These are phyloP conservation scores for Phytophthora aleatoria DNA, from an alignment of 352 stramenopile species.

Conservation along the genomic window DNA sequence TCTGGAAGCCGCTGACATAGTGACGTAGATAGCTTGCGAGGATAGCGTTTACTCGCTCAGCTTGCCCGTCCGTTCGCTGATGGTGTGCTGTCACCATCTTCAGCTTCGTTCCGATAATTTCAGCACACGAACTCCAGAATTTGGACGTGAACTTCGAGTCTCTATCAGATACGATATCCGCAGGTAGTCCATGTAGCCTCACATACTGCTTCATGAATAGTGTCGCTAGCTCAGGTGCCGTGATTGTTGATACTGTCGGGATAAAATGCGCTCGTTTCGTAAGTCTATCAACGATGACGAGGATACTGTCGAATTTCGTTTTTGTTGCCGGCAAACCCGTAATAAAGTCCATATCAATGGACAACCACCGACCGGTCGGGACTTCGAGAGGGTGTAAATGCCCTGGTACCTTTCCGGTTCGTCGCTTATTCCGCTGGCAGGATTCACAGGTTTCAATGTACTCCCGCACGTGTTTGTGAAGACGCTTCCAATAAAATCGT, in stretches of 20 bases:
- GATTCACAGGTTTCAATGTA: not conserved
- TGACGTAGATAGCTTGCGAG: not conserved
- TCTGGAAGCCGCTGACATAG: constrained; percentile 7
- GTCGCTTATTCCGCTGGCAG: not conserved
- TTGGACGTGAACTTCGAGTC: not conserved
- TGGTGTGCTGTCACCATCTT: constrained; percentile 7
- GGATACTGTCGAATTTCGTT: not conserved
- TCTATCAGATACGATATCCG: not conserved
- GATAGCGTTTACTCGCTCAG: constrained; percentile 9
- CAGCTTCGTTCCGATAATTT: constrained; percentile 2
- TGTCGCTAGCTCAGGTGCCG: not conserved
- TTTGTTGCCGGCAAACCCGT: not conserved
- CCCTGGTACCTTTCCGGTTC: not conserved
- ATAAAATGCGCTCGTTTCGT: not conserved
- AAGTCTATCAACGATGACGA: not conserved
- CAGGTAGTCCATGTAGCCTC: not conserved
- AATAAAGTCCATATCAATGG: not conserved
- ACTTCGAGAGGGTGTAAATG: not conserved
- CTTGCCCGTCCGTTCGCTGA: constrained; percentile 13
- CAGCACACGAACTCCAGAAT: not conserved
- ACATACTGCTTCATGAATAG: not conserved
- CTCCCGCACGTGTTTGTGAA: not conserved
- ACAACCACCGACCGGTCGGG: not conserved
- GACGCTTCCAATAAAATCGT: not conserved
- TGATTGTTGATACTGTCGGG: not conserved